Conservation (phyloP, 1,284 basidiomycete genomes). For the Fistulinella cinereoalba region DNA sequence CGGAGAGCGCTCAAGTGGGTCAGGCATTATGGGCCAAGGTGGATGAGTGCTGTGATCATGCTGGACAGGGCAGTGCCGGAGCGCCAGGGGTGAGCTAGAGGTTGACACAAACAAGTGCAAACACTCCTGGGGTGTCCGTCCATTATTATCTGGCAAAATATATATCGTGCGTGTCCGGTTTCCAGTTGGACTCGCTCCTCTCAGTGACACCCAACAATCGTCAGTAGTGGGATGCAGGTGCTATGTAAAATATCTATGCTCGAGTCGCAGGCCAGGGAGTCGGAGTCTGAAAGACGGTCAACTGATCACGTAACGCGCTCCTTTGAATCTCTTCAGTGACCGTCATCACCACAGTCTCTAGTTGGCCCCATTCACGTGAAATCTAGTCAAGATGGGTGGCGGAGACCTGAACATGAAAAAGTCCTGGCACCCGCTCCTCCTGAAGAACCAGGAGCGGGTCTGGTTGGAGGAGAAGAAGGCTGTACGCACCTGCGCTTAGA, state of each 20-base stretch:
- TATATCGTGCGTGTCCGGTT: too few species aligned
- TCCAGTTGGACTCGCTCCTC: too few species aligned
- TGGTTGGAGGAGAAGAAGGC: conserved; percentile 99
- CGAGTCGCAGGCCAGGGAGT: too few species aligned
- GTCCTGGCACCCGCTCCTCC: conserved; percentile 97
- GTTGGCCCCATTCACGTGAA: conserved; percentile 15
- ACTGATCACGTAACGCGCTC: conserved; percentile 5
- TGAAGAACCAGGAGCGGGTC: conserved; percentile 98
- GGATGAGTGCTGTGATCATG: conserved; percentile 17
- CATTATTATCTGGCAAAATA: too few species aligned
- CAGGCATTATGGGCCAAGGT: conserved; percentile 23
- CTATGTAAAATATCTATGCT: too few species aligned
- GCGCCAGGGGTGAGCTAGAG: not conserved
- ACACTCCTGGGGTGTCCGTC: too few species aligned
- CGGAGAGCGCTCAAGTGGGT: conserved; percentile 18
- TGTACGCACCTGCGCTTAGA: conserved; percentile 44
- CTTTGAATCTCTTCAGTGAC: not conserved
- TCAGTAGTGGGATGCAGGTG: too few species aligned
- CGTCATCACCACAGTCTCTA: conserved; percentile 8
- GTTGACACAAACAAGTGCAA: conserved; percentile 23
- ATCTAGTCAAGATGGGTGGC: conserved; percentile 82
- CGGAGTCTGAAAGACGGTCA: not conserved
- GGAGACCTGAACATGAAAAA: conserved; percentile 97
- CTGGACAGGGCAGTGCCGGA: not conserved
- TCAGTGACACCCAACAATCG: too few species aligned